These are phyloP conservation scores for Eucommia ulmoides DNA, from an alignment of 257 asterid species.

Conservation along the genomic window DNA sequence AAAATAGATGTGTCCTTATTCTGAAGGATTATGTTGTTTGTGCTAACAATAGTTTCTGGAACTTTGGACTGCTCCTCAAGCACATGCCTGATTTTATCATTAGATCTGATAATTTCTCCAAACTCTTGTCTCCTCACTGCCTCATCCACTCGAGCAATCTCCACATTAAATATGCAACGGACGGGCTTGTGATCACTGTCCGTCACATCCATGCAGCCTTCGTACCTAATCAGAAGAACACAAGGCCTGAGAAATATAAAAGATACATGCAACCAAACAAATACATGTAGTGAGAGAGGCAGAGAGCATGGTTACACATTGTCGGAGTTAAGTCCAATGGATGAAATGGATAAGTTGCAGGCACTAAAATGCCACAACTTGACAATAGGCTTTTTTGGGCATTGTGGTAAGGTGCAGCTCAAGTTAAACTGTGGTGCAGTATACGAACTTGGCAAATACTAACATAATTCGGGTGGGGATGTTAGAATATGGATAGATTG, in stretches of 20 bases:
- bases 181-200: conserved; percentile 99
- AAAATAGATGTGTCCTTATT: conserved; percentile 68
- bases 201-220: conserved; percentile 97
- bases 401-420: too few species aligned
- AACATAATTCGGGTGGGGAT: too few species aligned
- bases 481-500: too few species aligned
- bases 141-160: conserved; percentile 86
- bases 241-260: background rate
- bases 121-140: conserved; percentile 82
- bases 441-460: too few species aligned
- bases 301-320: background rate
- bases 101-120: conserved; percentile 74
- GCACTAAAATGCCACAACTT: too few species aligned
- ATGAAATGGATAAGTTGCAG: too few species aligned
- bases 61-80: conserved; percentile 40
- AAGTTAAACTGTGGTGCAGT: too few species aligned
- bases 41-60: conserved; percentile 81
- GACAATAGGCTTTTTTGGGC: too few species aligned
- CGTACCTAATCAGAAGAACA: conserved; percentile 50
- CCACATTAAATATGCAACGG: conserved; percentile 70
- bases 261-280: background rate
- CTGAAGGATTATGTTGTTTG: conserved; percentile 82
- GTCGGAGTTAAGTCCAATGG: background rate
- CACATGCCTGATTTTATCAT: conserved; percentile 47
- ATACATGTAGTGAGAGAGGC: background rate